Base-by-base conservation (phyloP, 2,329 filamentous ascomycete genomes). In the Hymenoscyphus fraxineus region DNA sequence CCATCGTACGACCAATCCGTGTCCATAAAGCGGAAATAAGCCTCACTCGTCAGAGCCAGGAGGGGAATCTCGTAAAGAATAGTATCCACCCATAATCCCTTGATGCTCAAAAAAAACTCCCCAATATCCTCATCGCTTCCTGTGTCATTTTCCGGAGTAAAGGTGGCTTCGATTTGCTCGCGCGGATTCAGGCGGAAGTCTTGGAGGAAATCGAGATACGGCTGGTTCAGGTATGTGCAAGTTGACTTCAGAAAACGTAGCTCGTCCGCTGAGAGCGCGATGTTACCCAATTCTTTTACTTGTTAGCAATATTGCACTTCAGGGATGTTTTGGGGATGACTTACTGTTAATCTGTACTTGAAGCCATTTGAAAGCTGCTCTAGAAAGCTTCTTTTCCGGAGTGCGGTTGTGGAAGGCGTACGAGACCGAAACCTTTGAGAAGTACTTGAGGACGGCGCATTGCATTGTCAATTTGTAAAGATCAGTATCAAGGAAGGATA, bases 51-150 rank as follows among this genome's bases (percentile, higher is more conserved):
- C 68, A 99, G 78, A 2, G 96, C 93, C 22, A 99, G 83, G 27
- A 99, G 83, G 0, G 95, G 95, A 64, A 99, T 97, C 79, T 99
- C 95, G 79, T 99, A 99, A 31, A 99, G 85, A 64, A 99, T 99
- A 0, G 95, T 98, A 70, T 97, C 93, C 9, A 92, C 85, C 95
- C 95, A 99, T 62, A 88, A 81, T 10, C 95, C 95, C 71, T 88
- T 87, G 68, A 96, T 89, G 51, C 86, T 80, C 68, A 98, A 87
- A 70, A 89, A 81, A 59, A 97, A 80, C 65, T 93, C 89, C 55
- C 95, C 95, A 55, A 89, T 72, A 64, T 89, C 87, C 2, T 85
- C 80, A 59, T 89, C 87, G 51, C 82, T 81, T 27, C 85, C 86
- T 0, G 85, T 88, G 70, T 91, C 81, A 41, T 79, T 75, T 3